Evolutionary conservation across 2,329 filamentous ascomycete species (phyloP).

Genomic region (Arachnomyces sp.): DNA sequence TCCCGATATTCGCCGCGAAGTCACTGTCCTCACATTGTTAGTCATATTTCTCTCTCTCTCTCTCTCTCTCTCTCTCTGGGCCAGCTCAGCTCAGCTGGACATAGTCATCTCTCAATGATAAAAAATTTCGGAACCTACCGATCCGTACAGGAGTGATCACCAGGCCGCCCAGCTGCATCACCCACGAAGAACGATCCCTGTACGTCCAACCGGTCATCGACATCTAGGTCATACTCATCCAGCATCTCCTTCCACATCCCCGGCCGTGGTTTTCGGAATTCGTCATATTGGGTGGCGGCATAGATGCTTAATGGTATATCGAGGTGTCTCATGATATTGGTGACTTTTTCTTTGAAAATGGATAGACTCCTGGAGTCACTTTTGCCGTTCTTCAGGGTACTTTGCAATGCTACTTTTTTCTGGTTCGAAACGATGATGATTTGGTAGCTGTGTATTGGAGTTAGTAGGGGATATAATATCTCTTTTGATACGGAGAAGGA

Average conservation of each 20-base stretch:
- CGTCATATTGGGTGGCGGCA: constrained; percentile 75
- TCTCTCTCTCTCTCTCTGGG: too few species aligned
- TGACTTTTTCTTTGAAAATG: constrained; percentile 78
- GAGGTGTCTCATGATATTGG: constrained; percentile 60
- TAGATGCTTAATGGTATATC: constrained; percentile 74
- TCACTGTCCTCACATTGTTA: constrained; percentile 46
- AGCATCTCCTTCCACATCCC: constrained; percentile 79
- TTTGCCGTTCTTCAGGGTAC: constrained; percentile 63
- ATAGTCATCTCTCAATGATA: too few species aligned
- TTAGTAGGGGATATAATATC: constrained; percentile 5
- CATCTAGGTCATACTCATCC: constrained; percentile 53
- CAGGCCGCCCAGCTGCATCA: constrained; percentile 60
- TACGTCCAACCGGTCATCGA: constrained; percentile 55
- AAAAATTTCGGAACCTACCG: constrained; percentile 31
- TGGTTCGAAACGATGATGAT: constrained; percentile 85
- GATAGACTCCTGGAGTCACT: constrained; percentile 58
- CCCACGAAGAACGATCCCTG: constrained; percentile 75
- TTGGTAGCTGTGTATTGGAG: constrained; percentile 51
- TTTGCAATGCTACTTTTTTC: constrained; percentile 67
- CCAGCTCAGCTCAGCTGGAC: too few species aligned
- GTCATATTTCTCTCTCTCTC: too few species aligned
- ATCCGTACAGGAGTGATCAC: constrained; percentile 55
- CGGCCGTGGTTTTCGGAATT: constrained; percentile 74
- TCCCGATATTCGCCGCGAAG: constrained; percentile 75
- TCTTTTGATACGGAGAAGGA: constrained; percentile 1